A percentile compares a stretch with the other conserved stretches of the same genome.
phyloP scores from a whole-genome alignment of 345 rosid genomes.

The Heritiera fomes region DNA sequence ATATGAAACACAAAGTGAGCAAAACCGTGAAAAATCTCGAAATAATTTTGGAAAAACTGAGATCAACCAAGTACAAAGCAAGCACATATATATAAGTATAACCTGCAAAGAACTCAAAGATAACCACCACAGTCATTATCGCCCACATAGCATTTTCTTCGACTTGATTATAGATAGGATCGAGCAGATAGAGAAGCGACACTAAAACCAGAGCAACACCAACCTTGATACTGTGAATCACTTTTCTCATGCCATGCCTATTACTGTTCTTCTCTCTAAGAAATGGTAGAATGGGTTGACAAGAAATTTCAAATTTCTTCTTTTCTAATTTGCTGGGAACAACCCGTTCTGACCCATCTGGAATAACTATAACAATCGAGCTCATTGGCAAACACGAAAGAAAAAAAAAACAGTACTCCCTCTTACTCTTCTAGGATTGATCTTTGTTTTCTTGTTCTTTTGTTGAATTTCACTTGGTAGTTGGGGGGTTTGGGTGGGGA shows the following conservation, averaged over 20 bases:
- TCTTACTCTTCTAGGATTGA: not conserved
- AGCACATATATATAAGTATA: not conserved
- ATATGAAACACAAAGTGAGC: not conserved
- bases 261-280: conserved; percentile 23
- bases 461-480: not conserved
- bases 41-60: not conserved
- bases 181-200: conserved; percentile 60
- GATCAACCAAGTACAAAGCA: not conserved
- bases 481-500: conserved; percentile 6
- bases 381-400: conserved; percentile 24
- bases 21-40: not conserved
- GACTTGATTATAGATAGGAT: conserved; percentile 50
- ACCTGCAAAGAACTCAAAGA: conserved; percentile 74
- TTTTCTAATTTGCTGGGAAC: not conserved
- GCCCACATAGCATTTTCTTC: conserved; percentile 86
- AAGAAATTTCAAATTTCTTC: conserved; percentile 17
- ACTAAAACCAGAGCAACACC: conserved; percentile 62
- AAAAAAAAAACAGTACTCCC: not conserved
- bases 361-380: conserved; percentile 38
- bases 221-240: conserved; percentile 56
- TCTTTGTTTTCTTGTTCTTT: not conserved
- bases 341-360: conserved; percentile 24
- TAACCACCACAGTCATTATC: conserved; percentile 69
- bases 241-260: conserved; percentile 31
- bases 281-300: conserved; percentile 16